A percentile compares a stretch with the other conserved stretches of the same genome.
phyloP scores from a whole-genome alignment of 192 early-diverging fungal species.

The Backusella psychrophila region DNA sequence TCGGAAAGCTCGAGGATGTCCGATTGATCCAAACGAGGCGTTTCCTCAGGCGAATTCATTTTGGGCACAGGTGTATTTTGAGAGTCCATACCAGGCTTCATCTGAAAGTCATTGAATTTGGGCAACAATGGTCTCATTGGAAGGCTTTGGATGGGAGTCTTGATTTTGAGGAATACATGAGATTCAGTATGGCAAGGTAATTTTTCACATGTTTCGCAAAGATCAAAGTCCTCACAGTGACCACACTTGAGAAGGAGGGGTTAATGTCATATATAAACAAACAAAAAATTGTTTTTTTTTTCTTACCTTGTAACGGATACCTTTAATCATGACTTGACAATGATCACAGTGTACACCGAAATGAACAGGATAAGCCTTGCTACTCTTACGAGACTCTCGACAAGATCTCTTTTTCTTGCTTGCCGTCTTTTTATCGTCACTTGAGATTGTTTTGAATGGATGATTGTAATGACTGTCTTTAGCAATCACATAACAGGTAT shows the following conservation, averaged over 20 bases:
- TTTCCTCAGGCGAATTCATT: too few species aligned
- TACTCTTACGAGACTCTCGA: constrained; percentile 25
- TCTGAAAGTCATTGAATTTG: not conserved
- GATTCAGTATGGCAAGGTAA: constrained; percentile 30
- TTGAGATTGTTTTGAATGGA: constrained; percentile 26
- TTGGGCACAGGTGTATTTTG: too few species aligned
- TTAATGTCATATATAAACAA: not conserved
- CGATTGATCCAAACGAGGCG: too few species aligned
- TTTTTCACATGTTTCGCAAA: constrained; percentile 59
- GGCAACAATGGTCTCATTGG: not conserved
- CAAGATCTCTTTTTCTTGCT: not conserved
- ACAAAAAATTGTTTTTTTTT: too few species aligned
- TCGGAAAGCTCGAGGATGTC: not conserved
- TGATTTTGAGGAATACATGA: constrained; percentile 52
- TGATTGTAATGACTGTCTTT: constrained; percentile 41
- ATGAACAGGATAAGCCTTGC: constrained; percentile 19
- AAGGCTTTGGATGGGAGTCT: constrained; percentile 25
- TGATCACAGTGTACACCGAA: constrained; percentile 46
- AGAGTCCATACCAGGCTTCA: not conserved
- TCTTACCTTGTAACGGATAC: constrained; percentile 50
- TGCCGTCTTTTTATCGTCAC: not conserved
- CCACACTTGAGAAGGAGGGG: constrained; percentile 36
- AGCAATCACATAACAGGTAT: constrained; percentile 50
- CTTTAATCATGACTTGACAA: constrained; percentile 39
- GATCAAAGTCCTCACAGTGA: constrained; percentile 60